A percentile compares a stretch with the other conserved stretches of the same genome.
Conservation (phyloP, 148 eudicot genomes). For the Bassia scoparia region DNA sequence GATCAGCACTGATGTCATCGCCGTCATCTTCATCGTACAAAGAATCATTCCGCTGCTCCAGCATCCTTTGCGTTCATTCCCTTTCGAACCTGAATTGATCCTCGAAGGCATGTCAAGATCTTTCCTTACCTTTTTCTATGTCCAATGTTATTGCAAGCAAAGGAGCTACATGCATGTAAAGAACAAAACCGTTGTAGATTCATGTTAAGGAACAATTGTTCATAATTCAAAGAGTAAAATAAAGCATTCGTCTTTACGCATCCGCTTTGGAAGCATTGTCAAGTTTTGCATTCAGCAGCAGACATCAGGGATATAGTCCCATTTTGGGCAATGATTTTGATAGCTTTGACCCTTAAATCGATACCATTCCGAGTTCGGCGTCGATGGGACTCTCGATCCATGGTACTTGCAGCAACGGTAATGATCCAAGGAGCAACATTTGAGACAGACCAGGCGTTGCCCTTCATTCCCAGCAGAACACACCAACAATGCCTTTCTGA, state of each 20-base stretch:
- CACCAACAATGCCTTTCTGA: slow-evolving; percentile 33
- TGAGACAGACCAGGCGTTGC: slow-evolving; percentile 24
- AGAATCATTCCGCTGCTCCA: slow-evolving; percentile 69
- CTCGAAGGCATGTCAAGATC: slow-evolving; percentile 55
- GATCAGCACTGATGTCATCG: slow-evolving; percentile 36
- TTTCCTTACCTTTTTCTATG: slow-evolving; percentile 47
- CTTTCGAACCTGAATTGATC: slow-evolving; percentile 40
- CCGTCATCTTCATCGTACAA: slow-evolving; percentile 34
- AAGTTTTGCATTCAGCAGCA: slow-evolving; percentile 38
- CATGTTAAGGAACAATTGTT: too few species aligned
- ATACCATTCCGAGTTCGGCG: slow-evolving; percentile 38
- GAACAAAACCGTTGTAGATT: too few species aligned
- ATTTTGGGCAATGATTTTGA: slow-evolving; percentile 27
- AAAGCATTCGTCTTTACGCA: slow-evolving; percentile 25
- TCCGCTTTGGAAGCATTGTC: slow-evolving; percentile 33
- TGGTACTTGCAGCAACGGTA: slow-evolving; percentile 64
- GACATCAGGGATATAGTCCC: slow-evolving; percentile 39
- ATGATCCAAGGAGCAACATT: slow-evolving; percentile 66
- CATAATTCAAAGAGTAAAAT: too few species aligned
- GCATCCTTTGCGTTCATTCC: slow-evolving; percentile 38
- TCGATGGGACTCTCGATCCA: slow-evolving; percentile 41
- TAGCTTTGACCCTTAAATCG: slow-evolving; percentile 38
- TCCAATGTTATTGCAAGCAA: slow-evolving; percentile 44
- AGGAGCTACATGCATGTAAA: slow-evolving; percentile 24
- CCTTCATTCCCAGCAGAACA: slow-evolving; percentile 63